These are phyloP conservation scores for Quercus suber DNA, from an alignment of 306 rosid genomes.

Conservation along the genomic window DNA sequence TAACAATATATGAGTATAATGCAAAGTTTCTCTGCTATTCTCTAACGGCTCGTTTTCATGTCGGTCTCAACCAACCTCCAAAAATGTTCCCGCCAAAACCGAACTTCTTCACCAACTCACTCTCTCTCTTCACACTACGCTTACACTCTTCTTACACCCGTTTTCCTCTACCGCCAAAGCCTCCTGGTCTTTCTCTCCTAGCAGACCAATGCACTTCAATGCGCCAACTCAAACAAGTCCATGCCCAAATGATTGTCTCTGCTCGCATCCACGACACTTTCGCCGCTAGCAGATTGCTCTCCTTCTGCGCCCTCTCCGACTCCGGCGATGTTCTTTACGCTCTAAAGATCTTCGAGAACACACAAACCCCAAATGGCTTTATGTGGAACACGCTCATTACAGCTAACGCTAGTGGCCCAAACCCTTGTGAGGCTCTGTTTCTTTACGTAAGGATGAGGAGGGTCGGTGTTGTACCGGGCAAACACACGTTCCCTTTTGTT, in stretches of 20 bases:
- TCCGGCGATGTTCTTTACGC: conserved; percentile 30
- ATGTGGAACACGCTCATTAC: conserved; percentile 51
- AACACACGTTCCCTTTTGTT: conserved; percentile 50
- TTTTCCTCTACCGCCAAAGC: background rate
- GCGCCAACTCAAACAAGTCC: conserved; percentile 37
- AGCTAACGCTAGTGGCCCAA: conserved; percentile 23
- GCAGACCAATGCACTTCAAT: conserved; percentile 32
- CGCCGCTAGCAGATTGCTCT: conserved; percentile 38
- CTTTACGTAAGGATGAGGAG: conserved; percentile 38
- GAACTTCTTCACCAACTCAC: background rate
- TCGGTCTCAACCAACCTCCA: background rate
- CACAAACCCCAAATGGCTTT: conserved; percentile 33
- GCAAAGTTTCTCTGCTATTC: too few relatives aligned
- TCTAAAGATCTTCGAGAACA: conserved; percentile 26
- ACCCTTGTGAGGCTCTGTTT: conserved; percentile 22
- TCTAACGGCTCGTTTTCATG: too few relatives aligned
- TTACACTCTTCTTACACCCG: background rate
- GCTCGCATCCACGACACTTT: conserved; percentile 35
- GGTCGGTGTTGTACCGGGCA: conserved; percentile 29
- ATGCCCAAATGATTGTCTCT: conserved; percentile 37
- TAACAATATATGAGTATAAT: too few relatives aligned
- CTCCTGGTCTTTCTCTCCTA: conserved; percentile 23
- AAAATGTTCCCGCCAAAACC: conserved; percentile 37
- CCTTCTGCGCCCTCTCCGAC: conserved; percentile 35
- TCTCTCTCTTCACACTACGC: too few relatives aligned